phyloP scores from a whole-genome alignment of 208 protist species.

The Crithidia sp. region DNA sequence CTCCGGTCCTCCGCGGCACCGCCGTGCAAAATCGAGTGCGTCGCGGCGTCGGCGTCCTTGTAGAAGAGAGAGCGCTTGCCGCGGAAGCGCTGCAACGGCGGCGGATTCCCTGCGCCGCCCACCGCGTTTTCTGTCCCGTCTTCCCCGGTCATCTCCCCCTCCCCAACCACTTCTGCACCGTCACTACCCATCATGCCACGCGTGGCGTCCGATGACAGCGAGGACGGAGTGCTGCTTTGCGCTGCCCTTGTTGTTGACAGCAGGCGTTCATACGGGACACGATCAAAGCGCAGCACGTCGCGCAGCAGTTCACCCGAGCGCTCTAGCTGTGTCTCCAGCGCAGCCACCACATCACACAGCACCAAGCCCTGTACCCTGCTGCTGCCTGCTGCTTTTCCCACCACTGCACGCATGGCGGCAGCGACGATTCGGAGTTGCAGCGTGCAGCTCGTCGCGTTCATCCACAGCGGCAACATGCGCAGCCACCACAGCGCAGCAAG shows the following conservation, averaged over 20 bases:
- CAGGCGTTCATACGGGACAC: conserved; percentile 28
- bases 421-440: conserved; percentile 31
- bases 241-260: background rate
- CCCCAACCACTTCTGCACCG: background rate
- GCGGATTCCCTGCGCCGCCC: conserved; percentile 1
- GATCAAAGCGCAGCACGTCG: conserved; percentile 33
- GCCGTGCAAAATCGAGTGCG: conserved; percentile 3
- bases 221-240: background rate
- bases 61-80: conserved; percentile 56
- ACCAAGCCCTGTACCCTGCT: background rate
- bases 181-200: background rate
- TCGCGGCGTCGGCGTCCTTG: conserved; percentile 15
- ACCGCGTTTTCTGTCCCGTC: background rate
- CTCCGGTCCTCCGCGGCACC: background rate
- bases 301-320: conserved; percentile 17
- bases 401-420: background rate
- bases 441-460: conserved; percentile 10
- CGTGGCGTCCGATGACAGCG: too few species aligned
- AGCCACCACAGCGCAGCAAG: conserved; percentile 46
- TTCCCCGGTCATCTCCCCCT: background rate
- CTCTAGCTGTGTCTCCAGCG: conserved; percentile 21
- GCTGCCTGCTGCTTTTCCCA: background rate
- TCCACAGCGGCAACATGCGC: conserved; percentile 31
- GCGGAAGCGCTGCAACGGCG: conserved; percentile 33
- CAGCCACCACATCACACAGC: conserved; percentile 5